phyloP scores from a whole-genome alignment of 75 land plant genomes.

The Picea sitchensis region DNA sequence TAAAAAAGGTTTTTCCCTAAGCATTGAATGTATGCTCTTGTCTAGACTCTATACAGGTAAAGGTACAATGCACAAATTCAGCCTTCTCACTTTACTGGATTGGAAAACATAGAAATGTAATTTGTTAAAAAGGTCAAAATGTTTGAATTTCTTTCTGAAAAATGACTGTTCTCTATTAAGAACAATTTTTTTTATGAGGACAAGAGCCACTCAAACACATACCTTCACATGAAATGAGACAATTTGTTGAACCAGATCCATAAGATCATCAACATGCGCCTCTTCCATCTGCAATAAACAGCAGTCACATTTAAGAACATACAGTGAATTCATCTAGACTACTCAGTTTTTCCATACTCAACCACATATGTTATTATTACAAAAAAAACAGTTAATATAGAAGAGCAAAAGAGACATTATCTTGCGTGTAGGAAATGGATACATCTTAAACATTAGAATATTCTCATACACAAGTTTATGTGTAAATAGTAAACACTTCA shows the following conservation, averaged over 20 bases:
- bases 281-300: slow-evolving; percentile 62
- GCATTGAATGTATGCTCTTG: neutral
- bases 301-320: neutral
- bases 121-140: neutral
- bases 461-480: neutral
- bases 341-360: neutral
- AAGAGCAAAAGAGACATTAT: neutral
- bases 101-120: neutral
- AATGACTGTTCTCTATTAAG: neutral
- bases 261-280: slow-evolving; percentile 69
- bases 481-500: neutral
- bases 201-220: neutral
- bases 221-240: slow-evolving; percentile 99
- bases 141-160: neutral
- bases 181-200: too few species aligned
- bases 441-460: neutral
- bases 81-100: neutral
- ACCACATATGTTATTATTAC: neutral
- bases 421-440: neutral
- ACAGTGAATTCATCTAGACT: neutral
- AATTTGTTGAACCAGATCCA: slow-evolving; percentile 96
- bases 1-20: neutral
- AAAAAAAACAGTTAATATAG: too few species aligned
- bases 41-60: neutral
- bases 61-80: neutral